These are phyloP conservation scores for Phytopythium sindhum DNA, from an alignment of 352 stramenopile genomes.

Conservation along the genomic window DNA sequence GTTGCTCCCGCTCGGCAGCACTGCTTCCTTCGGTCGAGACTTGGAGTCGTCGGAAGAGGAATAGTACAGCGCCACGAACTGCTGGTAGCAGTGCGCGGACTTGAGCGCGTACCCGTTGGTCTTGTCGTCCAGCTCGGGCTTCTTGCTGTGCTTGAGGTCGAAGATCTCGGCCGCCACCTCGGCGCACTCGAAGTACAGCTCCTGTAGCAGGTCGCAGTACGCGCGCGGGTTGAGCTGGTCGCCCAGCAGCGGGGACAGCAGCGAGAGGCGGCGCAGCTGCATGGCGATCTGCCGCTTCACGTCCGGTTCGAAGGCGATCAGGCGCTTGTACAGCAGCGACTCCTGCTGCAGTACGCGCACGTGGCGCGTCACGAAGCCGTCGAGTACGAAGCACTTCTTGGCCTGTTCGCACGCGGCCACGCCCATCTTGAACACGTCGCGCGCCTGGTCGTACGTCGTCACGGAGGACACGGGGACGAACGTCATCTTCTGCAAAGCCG, in stretches of 20 bases:
- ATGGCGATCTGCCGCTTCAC: slow-evolving; percentile 61
- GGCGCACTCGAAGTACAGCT: slow-evolving; percentile 61
- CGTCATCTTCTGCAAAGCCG: slow-evolving; percentile 15
- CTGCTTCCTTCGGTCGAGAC: slow-evolving; percentile 11
- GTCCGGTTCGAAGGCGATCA: slow-evolving; percentile 53
- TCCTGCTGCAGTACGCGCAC: slow-evolving; percentile 57
- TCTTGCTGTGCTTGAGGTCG: slow-evolving; percentile 59
- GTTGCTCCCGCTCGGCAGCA: slow-evolving; percentile 27
- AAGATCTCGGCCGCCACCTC: slow-evolving; percentile 58
- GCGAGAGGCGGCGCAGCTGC: slow-evolving; percentile 44
- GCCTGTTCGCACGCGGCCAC: slow-evolving; percentile 39
- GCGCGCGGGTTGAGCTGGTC: slow-evolving; percentile 50
- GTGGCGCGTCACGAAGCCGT: slow-evolving; percentile 68
- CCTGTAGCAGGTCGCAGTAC: slow-evolving; percentile 53
- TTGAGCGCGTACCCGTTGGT: slow-evolving; percentile 53
- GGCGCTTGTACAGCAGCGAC: slow-evolving; percentile 49
- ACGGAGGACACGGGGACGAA: slow-evolving; percentile 24
- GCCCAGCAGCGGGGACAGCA: slow-evolving; percentile 43
- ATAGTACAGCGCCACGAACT: slow-evolving; percentile 73
- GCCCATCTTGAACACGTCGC: slow-evolving; percentile 62
- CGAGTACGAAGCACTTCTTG: slow-evolving; percentile 43
- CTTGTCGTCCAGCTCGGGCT: slow-evolving; percentile 27
- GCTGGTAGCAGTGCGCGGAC: slow-evolving; percentile 64
- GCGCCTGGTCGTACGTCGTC: slow-evolving; percentile 43
- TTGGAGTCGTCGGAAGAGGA: slow-evolving; percentile 9